Evolutionary conservation across 192 early-diverging fungal genomes (phyloP), one percentile per base, ranked within the genome.

Genomic region (Chytriomyces confervae): DNA sequence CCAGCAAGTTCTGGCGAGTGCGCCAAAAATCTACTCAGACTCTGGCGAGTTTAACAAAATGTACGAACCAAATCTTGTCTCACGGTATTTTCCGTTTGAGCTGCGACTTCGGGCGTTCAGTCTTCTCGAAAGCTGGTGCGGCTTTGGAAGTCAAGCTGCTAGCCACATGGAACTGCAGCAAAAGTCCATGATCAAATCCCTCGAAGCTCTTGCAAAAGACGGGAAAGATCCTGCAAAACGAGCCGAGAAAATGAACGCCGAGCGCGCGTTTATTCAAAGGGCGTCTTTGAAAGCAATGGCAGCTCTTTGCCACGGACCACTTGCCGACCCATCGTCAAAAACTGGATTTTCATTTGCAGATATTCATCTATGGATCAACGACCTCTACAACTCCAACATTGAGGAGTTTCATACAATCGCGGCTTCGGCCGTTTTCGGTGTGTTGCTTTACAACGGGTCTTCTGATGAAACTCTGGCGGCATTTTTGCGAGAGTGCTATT

Each of bases 101-200:
- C 87, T 91, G 0, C 87, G 97, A 50, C 80, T 89, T 16, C 86
- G 84, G 2, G 69, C 97, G 47, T 99, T 96, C 83, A 85, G 86
- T 67, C 83, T 97, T 61, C 93, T 97, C 86, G 95, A 96, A 81
- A 86, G 92, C 24, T 99, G 97, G 97, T 95, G 95, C 82, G 92
- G 96, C 7, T 88, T 94, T 78, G 96, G 96, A 3, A 80, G 83
- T 29, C 85, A 86, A 60, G 81, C 89, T 0, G 85, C 82, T 0
- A 49, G 75, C 11, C 86, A 88, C 20, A 82, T 89, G 0, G 91
- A 95, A 7, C 70, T 87, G 0, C 92, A 96, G 66, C 85, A 83
- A 6, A 86, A 86, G 43, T 90, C 95, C 89, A 92, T 95, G 68
- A 70, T 75, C 0, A 72, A 79, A 62, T 89, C 89, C 6, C 73